Base-by-base conservation (phyloP, 371 early-diverging fungal species). In the Rhizopus delemar region DNA sequence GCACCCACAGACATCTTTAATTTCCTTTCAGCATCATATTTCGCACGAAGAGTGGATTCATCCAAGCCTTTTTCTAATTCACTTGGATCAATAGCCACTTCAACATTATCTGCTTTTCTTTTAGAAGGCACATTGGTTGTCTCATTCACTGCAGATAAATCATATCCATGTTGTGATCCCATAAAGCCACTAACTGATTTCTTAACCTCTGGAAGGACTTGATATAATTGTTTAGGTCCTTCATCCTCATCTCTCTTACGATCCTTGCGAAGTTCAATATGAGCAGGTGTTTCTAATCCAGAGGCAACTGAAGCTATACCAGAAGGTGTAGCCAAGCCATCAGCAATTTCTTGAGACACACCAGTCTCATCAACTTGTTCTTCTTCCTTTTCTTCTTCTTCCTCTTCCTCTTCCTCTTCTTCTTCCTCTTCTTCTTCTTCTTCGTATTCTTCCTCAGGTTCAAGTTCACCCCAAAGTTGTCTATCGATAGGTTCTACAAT, bases 141-240 rank as follows among this genome's bases (percentile, higher is more conserved):
- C 32, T 71, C 70, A 11, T 70, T 62, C 0, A 81, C 70, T 3
- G 76, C 63, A 13, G 86, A 69, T 46, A 96, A 53, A 62, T 95
- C 93, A 62, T 97, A 97, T 8, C 90, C 90, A 66, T 93, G 94
- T 66, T 93, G 90, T 46, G 93, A 92, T 35, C 95, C 98, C 97
- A 97, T 95, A 65, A 96, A 92, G 7, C 94, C 96, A 4, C 81
- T 73, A 43, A 91, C 83, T n/a, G 80, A 70, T 52, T 87, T 85
- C 48, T 87, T 83, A 36, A 86, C 83, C 69, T 95, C 89, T 12
- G 92, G 93, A 49, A 97, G 65, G n/a, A 97, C 90, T 16, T 89
- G 90, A 69, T 94, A 97, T 32, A 97, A 76, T 50, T 86, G 86
- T 59, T 86, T 89, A 8, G 89, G 86, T n/a, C 78, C 85, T 13